phyloP scores from a whole-genome alignment of 2,329 filamentous ascomycete species.

The Onygenales sp. region DNA sequence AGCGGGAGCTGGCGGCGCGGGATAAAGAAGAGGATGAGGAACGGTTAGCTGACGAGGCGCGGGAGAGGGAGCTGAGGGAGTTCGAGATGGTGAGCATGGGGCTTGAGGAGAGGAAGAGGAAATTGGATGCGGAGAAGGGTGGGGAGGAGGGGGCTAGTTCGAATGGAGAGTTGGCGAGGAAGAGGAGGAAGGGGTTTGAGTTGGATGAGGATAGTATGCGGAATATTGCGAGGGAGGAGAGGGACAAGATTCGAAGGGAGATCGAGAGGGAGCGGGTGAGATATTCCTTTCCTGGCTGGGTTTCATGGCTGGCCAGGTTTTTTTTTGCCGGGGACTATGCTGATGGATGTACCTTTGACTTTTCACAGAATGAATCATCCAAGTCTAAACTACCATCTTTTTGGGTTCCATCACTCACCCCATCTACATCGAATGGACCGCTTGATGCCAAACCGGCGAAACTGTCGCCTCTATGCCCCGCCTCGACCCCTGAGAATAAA shows the following conservation, averaged over 20 bases:
- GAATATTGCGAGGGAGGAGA: constrained; percentile 60
- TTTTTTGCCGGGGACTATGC: not conserved
- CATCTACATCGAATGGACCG: constrained; percentile 50
- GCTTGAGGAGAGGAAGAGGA: constrained; percentile 24
- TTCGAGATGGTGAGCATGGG: constrained; percentile 82
- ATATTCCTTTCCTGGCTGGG: constrained; percentile 3
- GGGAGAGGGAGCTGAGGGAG: constrained; percentile 61
- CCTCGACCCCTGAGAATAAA: constrained; percentile 53
- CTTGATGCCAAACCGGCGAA: constrained; percentile 54
- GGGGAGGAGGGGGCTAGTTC: constrained; percentile 17
- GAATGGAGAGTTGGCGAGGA: constrained; percentile 37
- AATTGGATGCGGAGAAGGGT: constrained; percentile 21
- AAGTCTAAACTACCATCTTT: constrained; percentile 72
- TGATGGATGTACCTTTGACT: constrained; percentile 1
- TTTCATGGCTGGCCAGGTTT: not conserved
- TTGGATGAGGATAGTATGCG: constrained; percentile 68
- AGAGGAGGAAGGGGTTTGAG: constrained; percentile 68
- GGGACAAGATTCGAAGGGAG: constrained; percentile 57
- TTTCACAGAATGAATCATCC: constrained; percentile 39
- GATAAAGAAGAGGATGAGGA: constrained; percentile 54
- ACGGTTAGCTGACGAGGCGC: constrained; percentile 59
- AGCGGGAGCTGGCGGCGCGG: constrained; percentile 50
- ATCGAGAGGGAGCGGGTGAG: constrained; percentile 63
- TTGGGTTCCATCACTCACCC: constrained; percentile 82
- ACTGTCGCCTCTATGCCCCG: constrained; percentile 64